A percentile compares a stretch with the other conserved stretches of the same genome.
These are phyloP conservation scores for Monosporascus sp. DNA, from an alignment of 2,329 filamentous ascomycete species.

Conservation along the genomic window DNA sequence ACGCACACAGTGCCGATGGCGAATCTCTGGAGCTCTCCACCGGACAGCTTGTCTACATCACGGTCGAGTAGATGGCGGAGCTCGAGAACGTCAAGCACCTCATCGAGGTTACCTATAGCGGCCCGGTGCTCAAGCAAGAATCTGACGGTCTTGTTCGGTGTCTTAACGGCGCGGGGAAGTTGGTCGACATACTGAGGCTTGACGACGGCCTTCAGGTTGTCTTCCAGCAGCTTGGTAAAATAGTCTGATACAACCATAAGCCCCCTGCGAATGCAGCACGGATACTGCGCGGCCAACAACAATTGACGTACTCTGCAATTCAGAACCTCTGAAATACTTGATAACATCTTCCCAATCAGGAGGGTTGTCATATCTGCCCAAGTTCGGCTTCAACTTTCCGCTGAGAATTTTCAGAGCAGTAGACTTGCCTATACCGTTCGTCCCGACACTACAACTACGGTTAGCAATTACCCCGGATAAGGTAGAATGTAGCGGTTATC, in stretches of 20 bases:
- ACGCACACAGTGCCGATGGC: conserved; percentile 95
- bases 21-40: conserved; percentile 97
- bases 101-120: conserved; percentile 72
- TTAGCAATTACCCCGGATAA: not conserved
- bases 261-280: not conserved
- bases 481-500: not conserved
- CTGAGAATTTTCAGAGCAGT: conserved; percentile 99
- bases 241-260: conserved; percentile 60
- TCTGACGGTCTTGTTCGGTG: conserved; percentile 72
- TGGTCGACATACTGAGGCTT: conserved; percentile 99
- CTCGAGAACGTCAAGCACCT: conserved; percentile 81
- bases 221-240: conserved; percentile 96
- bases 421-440: conserved; percentile 99
- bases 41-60: conserved; percentile 84
- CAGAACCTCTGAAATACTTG: conserved; percentile 96
- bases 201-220: conserved; percentile 94
- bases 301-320: conserved; percentile 77
- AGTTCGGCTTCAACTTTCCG: conserved; percentile 96
- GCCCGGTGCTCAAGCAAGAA: conserved; percentile 70
- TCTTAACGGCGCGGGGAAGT: conserved; percentile 87
- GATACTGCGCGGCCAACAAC: not conserved
- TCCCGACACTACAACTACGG: conserved; percentile 62
- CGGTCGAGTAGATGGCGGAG: conserved; percentile 86
- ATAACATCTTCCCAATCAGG: conserved; percentile 99
- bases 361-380: conserved; percentile 91